phyloP scores from a whole-genome alignment of 208 protist species.

The Acanthamoeba culbertsoni region DNA sequence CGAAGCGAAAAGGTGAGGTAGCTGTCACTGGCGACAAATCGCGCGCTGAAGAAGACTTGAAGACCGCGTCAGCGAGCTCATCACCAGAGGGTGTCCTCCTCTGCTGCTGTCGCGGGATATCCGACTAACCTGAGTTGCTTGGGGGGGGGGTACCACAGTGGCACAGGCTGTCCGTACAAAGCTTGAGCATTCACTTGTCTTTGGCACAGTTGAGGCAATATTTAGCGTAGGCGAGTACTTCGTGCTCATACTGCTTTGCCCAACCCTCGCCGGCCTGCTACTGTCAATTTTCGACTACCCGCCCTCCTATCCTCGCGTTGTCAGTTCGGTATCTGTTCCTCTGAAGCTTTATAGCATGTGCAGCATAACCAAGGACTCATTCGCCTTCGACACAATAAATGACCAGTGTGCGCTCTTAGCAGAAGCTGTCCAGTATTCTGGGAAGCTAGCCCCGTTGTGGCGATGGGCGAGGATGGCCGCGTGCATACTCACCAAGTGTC shows the following conservation, averaged over 20 bases:
- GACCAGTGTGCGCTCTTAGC: too few species aligned
- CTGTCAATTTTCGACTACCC: neutral
- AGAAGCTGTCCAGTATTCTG: too few species aligned
- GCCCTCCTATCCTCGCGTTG: neutral
- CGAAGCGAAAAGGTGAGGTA: neutral
- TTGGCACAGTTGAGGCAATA: slow-evolving; percentile 18
- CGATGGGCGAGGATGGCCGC: too few species aligned
- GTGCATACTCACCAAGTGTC: neutral
- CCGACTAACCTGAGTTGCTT: too few species aligned
- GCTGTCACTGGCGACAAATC: neutral
- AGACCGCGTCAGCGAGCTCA: too few species aligned
- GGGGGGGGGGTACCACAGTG: neutral
- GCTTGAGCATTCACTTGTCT: slow-evolving; percentile 1
- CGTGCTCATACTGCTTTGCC: slow-evolving; percentile 7
- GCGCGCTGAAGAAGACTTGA: neutral
- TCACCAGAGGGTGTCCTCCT: too few species aligned
- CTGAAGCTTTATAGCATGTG: neutral
- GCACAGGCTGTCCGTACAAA: neutral
- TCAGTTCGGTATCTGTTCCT: neutral
- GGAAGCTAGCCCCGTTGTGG: too few species aligned
- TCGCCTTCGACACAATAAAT: too few species aligned
- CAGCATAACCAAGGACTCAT: too few species aligned
- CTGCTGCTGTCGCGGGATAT: too few species aligned
- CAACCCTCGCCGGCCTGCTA: neutral
- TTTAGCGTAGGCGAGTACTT: slow-evolving; percentile 49